Evolutionary conservation across 805 yeast genomes (phyloP), one percentile per base, ranked within the genome.

Genomic region (Saccharomyces eubayanus): DNA sequence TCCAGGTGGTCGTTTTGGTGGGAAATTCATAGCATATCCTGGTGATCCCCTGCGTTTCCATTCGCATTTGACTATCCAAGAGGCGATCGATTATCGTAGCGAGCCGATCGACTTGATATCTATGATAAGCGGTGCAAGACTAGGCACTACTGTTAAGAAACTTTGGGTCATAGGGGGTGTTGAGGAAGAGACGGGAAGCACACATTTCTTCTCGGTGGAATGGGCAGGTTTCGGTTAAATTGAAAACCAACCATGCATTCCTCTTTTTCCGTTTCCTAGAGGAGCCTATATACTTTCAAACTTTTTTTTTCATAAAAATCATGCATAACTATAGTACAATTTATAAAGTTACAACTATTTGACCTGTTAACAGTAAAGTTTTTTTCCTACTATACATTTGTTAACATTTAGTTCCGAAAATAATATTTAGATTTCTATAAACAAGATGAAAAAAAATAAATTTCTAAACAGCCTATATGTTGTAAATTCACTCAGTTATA

Each of bases 171-270:
- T 87, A 6, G 74, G 78, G 14, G 82, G 78, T 28, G 70, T 66
- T 41, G 59, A 58, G 31, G 53, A 47, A 12, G 53, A 55, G 46
- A 62, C 64, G 5, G 65, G 70, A 10, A 62, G 61, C 48, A 71
- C 72, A 14, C 72, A 70, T 48, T 78, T 79, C 16, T 92, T 81
- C 64, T 85, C 96, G 5, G 74, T 92, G 1, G 97, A 92, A 70
- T 92, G 99, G 99, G 90, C 98, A 0, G 97, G 97, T 0, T 92
- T 92, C 72, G 97, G 97, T 54, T 89, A 68, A 55, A 2, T 16
- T 36, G 43, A 16, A 16, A 36, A 8, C 12, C 11, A 36, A 16
- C 4, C 24, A 36, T 36, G 24, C 20, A 16, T 36, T 16, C 8
- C 14, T 24, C 24, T 31, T 31, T 31, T 31, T 31, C n/a, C 40